These are phyloP conservation scores for Penicillium coprophilum DNA, from an alignment of 495 filamentous ascomycete species.

Conservation along the genomic window DNA sequence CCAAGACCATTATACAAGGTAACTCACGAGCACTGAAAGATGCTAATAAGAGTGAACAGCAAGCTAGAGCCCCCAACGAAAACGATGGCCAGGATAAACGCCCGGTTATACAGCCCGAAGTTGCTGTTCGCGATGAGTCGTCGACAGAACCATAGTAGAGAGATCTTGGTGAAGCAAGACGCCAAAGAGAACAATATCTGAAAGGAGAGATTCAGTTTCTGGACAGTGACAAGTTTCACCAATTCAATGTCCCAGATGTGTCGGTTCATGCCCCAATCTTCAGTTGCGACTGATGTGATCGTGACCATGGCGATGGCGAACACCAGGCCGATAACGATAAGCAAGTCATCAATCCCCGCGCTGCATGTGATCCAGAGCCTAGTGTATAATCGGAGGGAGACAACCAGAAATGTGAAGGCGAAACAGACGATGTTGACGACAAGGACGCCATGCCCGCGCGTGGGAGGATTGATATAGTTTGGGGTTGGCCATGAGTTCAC, in stretches of 20 bases:
- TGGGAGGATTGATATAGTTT: slow-evolving; percentile 54
- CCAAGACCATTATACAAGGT: background rate
- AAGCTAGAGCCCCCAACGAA: slow-evolving; percentile 46
- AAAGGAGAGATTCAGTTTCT: slow-evolving; percentile 51
- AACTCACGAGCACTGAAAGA: slow-evolving; percentile 59
- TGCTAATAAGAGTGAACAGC: slow-evolving; percentile 48
- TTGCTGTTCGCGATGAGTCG: slow-evolving; percentile 47
- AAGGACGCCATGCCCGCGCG: slow-evolving; percentile 46
- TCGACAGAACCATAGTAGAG: slow-evolving; percentile 57
- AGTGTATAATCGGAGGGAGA: slow-evolving; percentile 50
- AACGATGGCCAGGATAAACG: slow-evolving; percentile 45
- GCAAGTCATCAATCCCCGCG: slow-evolving; percentile 49
- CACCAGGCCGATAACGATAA: slow-evolving; percentile 43
- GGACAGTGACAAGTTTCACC: slow-evolving; percentile 30
- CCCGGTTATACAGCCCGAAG: slow-evolving; percentile 38
- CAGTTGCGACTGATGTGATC: slow-evolving; percentile 41
- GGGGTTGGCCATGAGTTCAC: slow-evolving; percentile 52
- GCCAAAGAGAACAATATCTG: slow-evolving; percentile 55
- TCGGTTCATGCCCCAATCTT: slow-evolving; percentile 53
- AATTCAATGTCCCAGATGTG: slow-evolving; percentile 55
- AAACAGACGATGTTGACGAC: slow-evolving; percentile 44
- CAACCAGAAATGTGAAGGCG: slow-evolving; percentile 40
- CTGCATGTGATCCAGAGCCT: slow-evolving; percentile 46
- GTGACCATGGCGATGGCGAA: slow-evolving; percentile 45
- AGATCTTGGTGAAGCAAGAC: slow-evolving; percentile 56